Conservation (phyloP, 2,329 filamentous ascomycete genomes). For the Ophioceras dolichostomum region DNA sequence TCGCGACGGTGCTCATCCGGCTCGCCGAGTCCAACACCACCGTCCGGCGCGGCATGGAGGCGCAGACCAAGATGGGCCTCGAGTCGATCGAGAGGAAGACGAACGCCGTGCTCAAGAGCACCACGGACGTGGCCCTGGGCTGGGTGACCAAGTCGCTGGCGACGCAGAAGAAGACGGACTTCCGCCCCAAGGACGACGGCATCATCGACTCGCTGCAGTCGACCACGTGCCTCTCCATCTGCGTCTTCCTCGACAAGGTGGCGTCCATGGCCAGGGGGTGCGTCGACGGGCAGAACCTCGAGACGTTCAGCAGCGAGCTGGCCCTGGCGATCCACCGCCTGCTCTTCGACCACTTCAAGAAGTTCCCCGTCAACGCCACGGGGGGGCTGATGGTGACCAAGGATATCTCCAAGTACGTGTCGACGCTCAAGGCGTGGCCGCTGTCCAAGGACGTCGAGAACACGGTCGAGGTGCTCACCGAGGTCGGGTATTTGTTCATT, state of each 20-base stretch:
- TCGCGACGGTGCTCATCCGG: conserved; percentile 79
- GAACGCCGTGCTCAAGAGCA: conserved; percentile 43
- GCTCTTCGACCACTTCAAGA: conserved; percentile 87
- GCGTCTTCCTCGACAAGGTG: conserved; percentile 63
- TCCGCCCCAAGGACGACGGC: conserved; percentile 62
- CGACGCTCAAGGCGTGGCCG: conserved; percentile 74
- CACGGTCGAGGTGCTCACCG: conserved; percentile 73
- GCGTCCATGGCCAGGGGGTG: conserved; percentile 51
- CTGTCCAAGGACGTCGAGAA: conserved; percentile 55
- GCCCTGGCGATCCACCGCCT: conserved; percentile 65
- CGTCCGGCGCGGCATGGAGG: conserved; percentile 80
- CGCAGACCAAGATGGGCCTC: conserved; percentile 61
- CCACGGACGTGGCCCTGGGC: conserved; percentile 56
- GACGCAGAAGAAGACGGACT: conserved; percentile 79
- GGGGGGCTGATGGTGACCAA: conserved; percentile 93
- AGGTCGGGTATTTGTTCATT: conserved; percentile 93
- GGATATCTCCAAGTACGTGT: conserved; percentile 87
- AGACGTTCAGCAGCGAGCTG: conserved; percentile 72
- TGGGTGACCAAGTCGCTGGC: conserved; percentile 63
- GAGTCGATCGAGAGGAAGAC: conserved; percentile 78
- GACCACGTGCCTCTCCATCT: conserved; percentile 69
- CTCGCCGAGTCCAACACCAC: conserved; percentile 84
- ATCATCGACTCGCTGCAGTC: conserved; percentile 71
- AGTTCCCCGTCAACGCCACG: conserved; percentile 84
- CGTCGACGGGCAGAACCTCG: conserved; percentile 73